phyloP scores from a whole-genome alignment of 2,329 filamentous ascomycete species.

The Thelonectria discophora region DNA sequence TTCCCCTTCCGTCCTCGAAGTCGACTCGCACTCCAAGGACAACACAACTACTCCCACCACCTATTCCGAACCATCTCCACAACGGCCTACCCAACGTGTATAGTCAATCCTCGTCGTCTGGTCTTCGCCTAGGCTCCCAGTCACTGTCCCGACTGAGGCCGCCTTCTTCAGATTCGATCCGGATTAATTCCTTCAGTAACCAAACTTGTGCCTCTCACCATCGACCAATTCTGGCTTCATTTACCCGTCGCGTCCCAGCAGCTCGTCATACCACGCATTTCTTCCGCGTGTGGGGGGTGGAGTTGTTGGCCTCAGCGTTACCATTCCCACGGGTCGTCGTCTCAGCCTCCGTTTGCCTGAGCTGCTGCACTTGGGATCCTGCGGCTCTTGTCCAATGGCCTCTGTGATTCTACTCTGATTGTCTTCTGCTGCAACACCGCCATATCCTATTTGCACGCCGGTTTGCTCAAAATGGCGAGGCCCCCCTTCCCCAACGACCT shows the following conservation, averaged over 20 bases:
- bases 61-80: slow-evolving; percentile 18
- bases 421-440: not conserved
- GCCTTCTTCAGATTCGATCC: not conserved
- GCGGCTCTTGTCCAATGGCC: slow-evolving; percentile 20
- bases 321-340: slow-evolving; percentile 26
- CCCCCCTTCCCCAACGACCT: slow-evolving; percentile 22
- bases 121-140: not conserved
- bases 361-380: slow-evolving; percentile 19
- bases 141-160: not conserved
- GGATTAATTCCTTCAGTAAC: slow-evolving; percentile 1
- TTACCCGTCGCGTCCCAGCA: slow-evolving; percentile 9
- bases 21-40: not conserved
- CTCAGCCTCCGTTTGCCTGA: slow-evolving; percentile 14
- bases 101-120: not conserved
- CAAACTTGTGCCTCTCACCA: not conserved
- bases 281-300: slow-evolving; percentile 21
- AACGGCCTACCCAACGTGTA: slow-evolving; percentile 8
- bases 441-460: slow-evolving; percentile 12
- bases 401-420: slow-evolving; percentile 5
- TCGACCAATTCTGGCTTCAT: not conserved
- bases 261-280: slow-evolving; percentile 17
- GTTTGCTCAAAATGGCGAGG: slow-evolving; percentile 28
- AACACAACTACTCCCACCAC: slow-evolving; percentile 6
- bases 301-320: slow-evolving; percentile 29
- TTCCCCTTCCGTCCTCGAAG: not conserved